Evolutionary conservation across 2,329 filamentous ascomycete genomes (phyloP).

Genomic region (Exophiala xenobiotica): DNA sequence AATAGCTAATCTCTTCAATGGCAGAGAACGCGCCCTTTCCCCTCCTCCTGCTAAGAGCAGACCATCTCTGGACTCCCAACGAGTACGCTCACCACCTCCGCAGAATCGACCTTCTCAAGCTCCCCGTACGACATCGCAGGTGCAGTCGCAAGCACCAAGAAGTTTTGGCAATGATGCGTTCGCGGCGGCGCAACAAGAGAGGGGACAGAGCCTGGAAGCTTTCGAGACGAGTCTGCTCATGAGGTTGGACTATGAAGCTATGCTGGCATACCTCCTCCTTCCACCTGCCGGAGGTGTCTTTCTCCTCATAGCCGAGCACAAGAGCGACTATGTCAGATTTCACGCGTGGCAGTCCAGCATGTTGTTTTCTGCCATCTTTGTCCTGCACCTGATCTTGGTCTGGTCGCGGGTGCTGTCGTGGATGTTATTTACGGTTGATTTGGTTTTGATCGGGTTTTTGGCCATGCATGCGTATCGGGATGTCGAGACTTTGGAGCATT

Average conservation of each 20-base stretch:
- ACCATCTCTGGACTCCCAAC: slow-evolving; percentile 52
- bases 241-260: slow-evolving; percentile 85
- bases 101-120: slow-evolving; percentile 45
- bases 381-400: slow-evolving; percentile 78
- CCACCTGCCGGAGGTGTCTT: slow-evolving; percentile 85
- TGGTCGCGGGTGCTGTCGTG: slow-evolving; percentile 84
- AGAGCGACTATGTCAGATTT: slow-evolving; percentile 96
- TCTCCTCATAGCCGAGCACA: slow-evolving; percentile 81
- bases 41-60: slow-evolving; percentile 56
- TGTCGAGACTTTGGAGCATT: slow-evolving; percentile 67
- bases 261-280: slow-evolving; percentile 79
- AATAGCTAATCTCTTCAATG: slow-evolving; percentile 1
- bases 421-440: slow-evolving; percentile 73
- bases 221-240: slow-evolving; percentile 90
- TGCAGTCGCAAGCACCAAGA: slow-evolving; percentile 41
- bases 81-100: slow-evolving; percentile 52
- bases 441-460: slow-evolving; percentile 73
- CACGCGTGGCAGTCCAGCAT: slow-evolving; percentile 94
- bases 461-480: slow-evolving; percentile 79
- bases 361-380: slow-evolving; percentile 69
- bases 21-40: slow-evolving; percentile 70
- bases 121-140: slow-evolving; percentile 44
- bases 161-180: slow-evolving; percentile 36
- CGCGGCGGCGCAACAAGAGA: slow-evolving; percentile 42
- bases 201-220: slow-evolving; percentile 65